Evolutionary conservation across 139 green algal species (phyloP).

Genomic region (Picochlorum sp.): DNA sequence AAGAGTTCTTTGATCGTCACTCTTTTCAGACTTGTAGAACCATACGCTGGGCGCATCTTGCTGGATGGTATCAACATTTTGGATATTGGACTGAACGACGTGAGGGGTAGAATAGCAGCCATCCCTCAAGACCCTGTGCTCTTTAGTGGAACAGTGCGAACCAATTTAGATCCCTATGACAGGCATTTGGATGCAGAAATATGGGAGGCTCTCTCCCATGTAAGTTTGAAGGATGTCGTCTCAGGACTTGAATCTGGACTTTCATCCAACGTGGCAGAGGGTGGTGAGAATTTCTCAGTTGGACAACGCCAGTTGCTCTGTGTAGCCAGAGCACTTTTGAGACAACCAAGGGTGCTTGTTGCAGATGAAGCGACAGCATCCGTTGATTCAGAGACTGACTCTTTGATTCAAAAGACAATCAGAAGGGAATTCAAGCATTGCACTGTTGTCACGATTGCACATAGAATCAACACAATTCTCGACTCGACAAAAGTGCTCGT

Average conservation of each 20-base stretch:
- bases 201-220: slow-evolving; percentile 65
- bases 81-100: slow-evolving; percentile 59
- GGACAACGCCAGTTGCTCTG: slow-evolving; percentile 91
- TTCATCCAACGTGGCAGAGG: slow-evolving; percentile 56
- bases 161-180: slow-evolving; percentile 87
- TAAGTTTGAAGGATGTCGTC: slow-evolving; percentile 49
- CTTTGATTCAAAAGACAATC: slow-evolving; percentile 73
- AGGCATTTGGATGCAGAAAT: slow-evolving; percentile 57
- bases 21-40: slow-evolving; percentile 82
- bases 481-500: slow-evolving; percentile 62
- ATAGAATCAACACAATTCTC: slow-evolving; percentile 72
- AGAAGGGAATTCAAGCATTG: slow-evolving; percentile 64
- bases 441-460: slow-evolving; percentile 81
- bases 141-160: slow-evolving; percentile 78
- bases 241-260: slow-evolving; percentile 28
- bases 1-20: slow-evolving; percentile 77
- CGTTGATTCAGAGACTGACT: slow-evolving; percentile 80
- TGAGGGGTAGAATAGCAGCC: slow-evolving; percentile 63
- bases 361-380: slow-evolving; percentile 88
- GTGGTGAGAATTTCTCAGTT: slow-evolving; percentile 69
- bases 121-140: slow-evolving; percentile 86
- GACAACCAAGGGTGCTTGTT: slow-evolving; percentile 66
- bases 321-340: slow-evolving; percentile 78
- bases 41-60: slow-evolving; percentile 47
- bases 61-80: slow-evolving; percentile 80